Evolutionary conservation across 139 green algal species (phyloP), one percentile per base, ranked within the genome.

Genomic region (Volvox africanus): DNA sequence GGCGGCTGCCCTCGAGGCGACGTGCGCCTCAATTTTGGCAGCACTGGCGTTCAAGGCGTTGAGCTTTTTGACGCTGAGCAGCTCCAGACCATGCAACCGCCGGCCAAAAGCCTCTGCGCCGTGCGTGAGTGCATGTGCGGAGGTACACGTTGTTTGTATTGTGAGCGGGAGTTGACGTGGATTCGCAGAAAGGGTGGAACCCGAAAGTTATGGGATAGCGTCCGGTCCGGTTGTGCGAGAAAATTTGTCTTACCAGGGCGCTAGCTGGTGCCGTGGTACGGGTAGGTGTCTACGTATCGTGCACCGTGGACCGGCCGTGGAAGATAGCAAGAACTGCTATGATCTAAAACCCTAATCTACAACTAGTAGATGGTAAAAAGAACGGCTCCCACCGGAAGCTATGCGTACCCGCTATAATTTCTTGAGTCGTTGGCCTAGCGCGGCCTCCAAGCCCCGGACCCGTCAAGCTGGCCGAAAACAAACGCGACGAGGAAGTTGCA

Each of bases 21-120:
- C 26, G 14, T 89, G 84, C 26, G 84, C 84, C 28, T 89, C 67
- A 37, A 81, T n/a, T 37, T 81, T 81, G 35, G 84, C 84, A 6
- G 84, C 84, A 12, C 32, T 68, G 68, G 67, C 35, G 35, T 32
- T 80, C 28, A 89, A 67, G 35, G 68, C 68, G 84, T 81, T 89
- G 26, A 89, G 84, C 37, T 81, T 81, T 37, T 68, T 68, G 24
- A 89, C 68, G 68, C 67, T 81, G 2, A 81, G 28, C 14, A 89
- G 84, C 28, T 76, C 73, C 24, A 89, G 68, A 36, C 73, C 84
- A 44, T 89, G 84, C 12, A 81, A 28, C 17, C 68, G 68, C 22
- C 84, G 67, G 16, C 84, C 84, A 26, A 81, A 89, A 11, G 84
- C 68, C 37, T 89, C 84, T 89, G 84, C 55, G 9, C 44, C 44